Conservation (phyloP, 192 early-diverging fungal species). For the Linnemannia exigua region DNA sequence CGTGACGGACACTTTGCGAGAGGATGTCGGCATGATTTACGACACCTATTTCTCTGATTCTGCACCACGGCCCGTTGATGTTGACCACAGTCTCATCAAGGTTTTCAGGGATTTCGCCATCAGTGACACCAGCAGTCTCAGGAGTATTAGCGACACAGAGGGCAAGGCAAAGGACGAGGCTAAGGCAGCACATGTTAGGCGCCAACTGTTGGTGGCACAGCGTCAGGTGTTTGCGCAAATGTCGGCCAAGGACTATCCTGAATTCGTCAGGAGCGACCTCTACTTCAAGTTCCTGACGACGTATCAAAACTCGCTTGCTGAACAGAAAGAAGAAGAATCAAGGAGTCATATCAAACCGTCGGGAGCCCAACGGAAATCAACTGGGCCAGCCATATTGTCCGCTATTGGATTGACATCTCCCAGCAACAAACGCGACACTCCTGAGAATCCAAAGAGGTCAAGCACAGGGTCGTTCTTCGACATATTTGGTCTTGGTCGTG, state of each 20-base stretch:
- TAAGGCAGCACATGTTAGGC: conserved; percentile 26
- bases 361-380: neutral
- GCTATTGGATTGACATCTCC: conserved; percentile 20
- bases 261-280: conserved; percentile 72
- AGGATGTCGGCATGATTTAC: conserved; percentile 66
- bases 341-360: neutral
- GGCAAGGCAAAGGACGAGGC: conserved; percentile 14
- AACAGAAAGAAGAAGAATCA: conserved; percentile 16
- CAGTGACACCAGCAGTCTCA: conserved; percentile 10
- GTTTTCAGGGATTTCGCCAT: conserved; percentile 54
- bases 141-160: conserved; percentile 12
- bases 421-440: neutral
- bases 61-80: conserved; percentile 53
- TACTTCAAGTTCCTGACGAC: conserved; percentile 75
- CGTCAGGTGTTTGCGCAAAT: conserved; percentile 75
- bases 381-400: conserved; percentile 27
- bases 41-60: conserved; percentile 65
- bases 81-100: conserved; percentile 50
- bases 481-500: conserved; percentile 49
- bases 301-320: conserved; percentile 59
- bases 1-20: conserved; percentile 52
- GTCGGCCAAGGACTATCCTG: conserved; percentile 67
- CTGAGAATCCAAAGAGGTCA: conserved; percentile 36
- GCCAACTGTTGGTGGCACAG: conserved; percentile 65
- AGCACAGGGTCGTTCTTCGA: conserved; percentile 54